Conservation (phyloP, 768 basidiomycete species). For the Aureoboletus auriporus region DNA sequence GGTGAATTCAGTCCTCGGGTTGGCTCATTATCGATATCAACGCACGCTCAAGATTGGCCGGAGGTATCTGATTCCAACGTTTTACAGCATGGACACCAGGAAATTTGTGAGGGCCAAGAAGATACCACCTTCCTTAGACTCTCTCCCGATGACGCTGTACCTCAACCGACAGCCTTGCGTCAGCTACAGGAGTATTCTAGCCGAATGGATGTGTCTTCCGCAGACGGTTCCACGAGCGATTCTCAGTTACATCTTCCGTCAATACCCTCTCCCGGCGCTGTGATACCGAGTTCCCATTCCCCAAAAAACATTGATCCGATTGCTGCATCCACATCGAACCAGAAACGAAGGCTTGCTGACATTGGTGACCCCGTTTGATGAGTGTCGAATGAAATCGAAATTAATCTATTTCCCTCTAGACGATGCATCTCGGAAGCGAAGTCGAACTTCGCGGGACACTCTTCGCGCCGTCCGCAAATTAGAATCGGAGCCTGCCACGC, state of each 20-base stretch:
- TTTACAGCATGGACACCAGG: not conserved
- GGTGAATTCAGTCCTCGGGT: slow-evolving; percentile 19
- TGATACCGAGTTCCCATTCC: not conserved
- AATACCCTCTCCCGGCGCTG: not conserved
- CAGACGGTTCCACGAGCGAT: slow-evolving; percentile 1
- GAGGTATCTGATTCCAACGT: not conserved
- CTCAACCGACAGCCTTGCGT: slow-evolving; percentile 8
- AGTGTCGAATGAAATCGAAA: not conserved
- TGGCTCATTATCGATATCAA: slow-evolving; percentile 1
- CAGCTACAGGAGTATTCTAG: slow-evolving; percentile 18
- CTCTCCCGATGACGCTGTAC: not conserved
- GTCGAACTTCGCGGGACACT: slow-evolving; percentile 9
- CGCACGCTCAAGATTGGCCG: not conserved
- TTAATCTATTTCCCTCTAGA: slow-evolving; percentile 14
- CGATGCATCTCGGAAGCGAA: slow-evolving; percentile 20
- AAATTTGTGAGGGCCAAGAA: slow-evolving; percentile 1
- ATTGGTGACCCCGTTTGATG: slow-evolving; percentile 5
- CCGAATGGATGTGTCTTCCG: not conserved
- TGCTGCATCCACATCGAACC: not conserved
- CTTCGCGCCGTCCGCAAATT: slow-evolving; percentile 14
- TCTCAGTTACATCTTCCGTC: not conserved
- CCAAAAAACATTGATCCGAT: not conserved
- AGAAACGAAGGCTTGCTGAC: slow-evolving; percentile 12
- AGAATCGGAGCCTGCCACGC: slow-evolving; percentile 28
- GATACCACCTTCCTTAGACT: slow-evolving; percentile 8